Evolutionary conservation across 2,329 filamentous ascomycete species (phyloP).

Genomic region (Tricladium varicosporioides): DNA sequence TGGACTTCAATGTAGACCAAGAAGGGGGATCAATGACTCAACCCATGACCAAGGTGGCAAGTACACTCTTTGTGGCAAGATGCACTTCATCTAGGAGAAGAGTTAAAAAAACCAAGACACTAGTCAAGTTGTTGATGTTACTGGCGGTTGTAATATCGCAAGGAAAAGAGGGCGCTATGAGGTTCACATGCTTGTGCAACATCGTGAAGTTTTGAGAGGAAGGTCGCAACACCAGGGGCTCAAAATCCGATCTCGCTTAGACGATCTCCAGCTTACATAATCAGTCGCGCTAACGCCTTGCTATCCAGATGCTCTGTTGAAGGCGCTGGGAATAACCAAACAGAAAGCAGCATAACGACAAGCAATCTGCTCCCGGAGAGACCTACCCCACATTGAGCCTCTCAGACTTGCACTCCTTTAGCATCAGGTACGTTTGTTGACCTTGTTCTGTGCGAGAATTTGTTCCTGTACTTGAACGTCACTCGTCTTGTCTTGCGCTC

Average conservation of each 20-base stretch:
- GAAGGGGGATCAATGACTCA: too few species aligned
- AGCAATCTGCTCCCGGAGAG: slow-evolving; percentile 17
- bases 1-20: too few species aligned
- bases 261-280: too few species aligned
- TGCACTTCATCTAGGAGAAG: too few species aligned
- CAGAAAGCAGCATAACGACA: slow-evolving; percentile 22
- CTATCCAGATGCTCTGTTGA: background rate
- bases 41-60: too few species aligned
- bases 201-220: too few species aligned
- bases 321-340: slow-evolving; percentile 1
- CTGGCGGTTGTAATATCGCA: too few species aligned
- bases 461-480: background rate
- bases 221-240: background rate
- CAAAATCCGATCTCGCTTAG: background rate
- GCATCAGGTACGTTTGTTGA: background rate
- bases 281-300: slow-evolving; percentile 1
- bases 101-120: too few species aligned
- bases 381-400: background rate
- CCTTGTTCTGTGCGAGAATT: background rate
- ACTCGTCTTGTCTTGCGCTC: slow-evolving; percentile 2
- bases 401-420: background rate
- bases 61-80: too few species aligned
- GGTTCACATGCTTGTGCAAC: too few species aligned
- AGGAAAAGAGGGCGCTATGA: too few species aligned
- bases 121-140: too few species aligned